Evolutionary conservation across 306 rosid genomes (phyloP), one percentile per base, ranked within the genome.

Genomic region (Lablab purpureus): DNA sequence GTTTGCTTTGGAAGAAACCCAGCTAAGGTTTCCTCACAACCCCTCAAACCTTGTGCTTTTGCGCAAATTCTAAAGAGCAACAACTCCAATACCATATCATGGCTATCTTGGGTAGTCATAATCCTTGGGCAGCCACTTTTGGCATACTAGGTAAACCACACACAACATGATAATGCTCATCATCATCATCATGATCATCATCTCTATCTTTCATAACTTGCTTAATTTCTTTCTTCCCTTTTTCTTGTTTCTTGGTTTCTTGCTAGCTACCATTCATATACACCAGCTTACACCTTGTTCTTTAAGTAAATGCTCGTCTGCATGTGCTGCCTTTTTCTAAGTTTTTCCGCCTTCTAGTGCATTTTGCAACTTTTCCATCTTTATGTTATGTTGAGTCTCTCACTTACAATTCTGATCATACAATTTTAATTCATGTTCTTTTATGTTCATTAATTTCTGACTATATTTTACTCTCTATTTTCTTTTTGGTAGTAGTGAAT

Each of bases 131-230:
- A 59, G 68, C 85, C 68, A 67, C 80, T 22, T 94, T 92, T 82
- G 98, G 98, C 71, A 41, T 94, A 52, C 78, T 94, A 13, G 98
- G 98, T 94, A 89, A 25, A 56, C 64, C 3, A 74, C 66, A 17
- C 12, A n/a, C 34, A 11, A 4, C 15, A 3, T n/a, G n/a, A n/a
- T 15, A 19, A 6, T n/a, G 14, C 1, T 19, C 28, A 36, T 55
- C 19, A 7, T 22, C 32, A 17, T 63, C 21, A n/a, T n/a, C n/a
- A n/a, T n/a, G n/a, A 2, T 46, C 30, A 30, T 30, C 43, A 2
- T 37, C 11, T 37, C 43, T 37, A 37, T 37, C 43, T 37, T 37
- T 65, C 25, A 3, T 49, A 23, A 22, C 13, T 60, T 15, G 19
- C 25, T 19, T 18, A 32, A 27, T 54, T 10, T 37, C 23, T 75